A percentile compares a stretch with the other conserved stretches of the same genome.
Evolutionary conservation across 805 yeast species (phyloP).

Genomic region (Monosporozyma yasuniensis): DNA sequence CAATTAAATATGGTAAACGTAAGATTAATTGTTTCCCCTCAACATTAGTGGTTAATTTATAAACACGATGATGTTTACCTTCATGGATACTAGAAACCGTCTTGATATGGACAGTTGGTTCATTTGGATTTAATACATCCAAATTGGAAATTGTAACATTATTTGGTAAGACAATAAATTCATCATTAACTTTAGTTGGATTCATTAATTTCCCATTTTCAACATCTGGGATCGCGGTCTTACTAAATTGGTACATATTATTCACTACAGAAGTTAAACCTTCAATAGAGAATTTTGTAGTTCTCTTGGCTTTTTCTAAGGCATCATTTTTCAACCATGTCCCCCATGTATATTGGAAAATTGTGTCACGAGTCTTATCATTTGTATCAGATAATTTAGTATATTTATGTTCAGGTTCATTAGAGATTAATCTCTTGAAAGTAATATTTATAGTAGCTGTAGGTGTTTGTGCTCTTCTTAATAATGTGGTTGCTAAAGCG

Average conservation of each 20-base stretch:
- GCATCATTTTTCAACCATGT: conserved; percentile 82
- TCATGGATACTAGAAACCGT: conserved; percentile 81
- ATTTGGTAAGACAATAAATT: conserved; percentile 38
- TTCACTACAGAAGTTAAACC: conserved; percentile 55
- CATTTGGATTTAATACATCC: conserved; percentile 38
- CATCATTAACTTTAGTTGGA: conserved; percentile 33
- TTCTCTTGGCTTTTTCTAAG: conserved; percentile 63
- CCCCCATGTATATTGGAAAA: conserved; percentile 91
- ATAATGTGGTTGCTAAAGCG: not conserved
- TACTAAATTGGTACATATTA: conserved; percentile 35
- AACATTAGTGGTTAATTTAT: conserved; percentile 53
- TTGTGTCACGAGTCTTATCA: conserved; percentile 60
- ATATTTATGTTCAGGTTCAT: conserved; percentile 30
- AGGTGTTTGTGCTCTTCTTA: not conserved
- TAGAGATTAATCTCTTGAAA: conserved; percentile 23
- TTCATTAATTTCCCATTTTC: conserved; percentile 20
- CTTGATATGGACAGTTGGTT: conserved; percentile 41
- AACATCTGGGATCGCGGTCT: conserved; percentile 21
- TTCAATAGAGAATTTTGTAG: conserved; percentile 70
- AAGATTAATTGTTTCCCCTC: conserved; percentile 56
- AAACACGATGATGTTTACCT: conserved; percentile 88
- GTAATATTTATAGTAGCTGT: not conserved
- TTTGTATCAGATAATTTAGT: conserved; percentile 51
- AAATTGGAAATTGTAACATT: conserved; percentile 37
- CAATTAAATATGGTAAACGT: conserved; percentile 77